Percentiles rank a stretch among this genome's conserved stretches.
phyloP scores from a whole-genome alignment of 78 protist species.

The Dictyostelium purpureum region DNA sequence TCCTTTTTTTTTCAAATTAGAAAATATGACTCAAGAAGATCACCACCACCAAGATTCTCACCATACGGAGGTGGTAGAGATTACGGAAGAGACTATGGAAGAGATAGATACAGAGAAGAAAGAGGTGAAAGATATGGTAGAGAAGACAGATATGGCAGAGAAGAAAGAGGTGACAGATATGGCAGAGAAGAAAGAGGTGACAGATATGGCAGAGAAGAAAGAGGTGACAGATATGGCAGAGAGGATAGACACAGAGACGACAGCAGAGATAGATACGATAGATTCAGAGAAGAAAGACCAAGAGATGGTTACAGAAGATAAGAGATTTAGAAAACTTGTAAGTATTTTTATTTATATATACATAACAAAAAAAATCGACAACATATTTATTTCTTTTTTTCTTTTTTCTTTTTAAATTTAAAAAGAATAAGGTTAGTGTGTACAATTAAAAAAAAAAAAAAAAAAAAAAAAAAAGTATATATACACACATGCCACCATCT shows the following conservation, averaged over 20 bases:
- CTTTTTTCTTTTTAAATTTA: neutral
- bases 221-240: conserved; percentile 8
- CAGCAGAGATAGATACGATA: neutral
- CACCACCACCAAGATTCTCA: conserved; percentile 50
- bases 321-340: neutral
- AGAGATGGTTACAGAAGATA: conserved; percentile 26
- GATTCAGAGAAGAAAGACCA: conserved; percentile 41
- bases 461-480: too few species aligned
- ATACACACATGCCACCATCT: neutral
- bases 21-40: conserved; percentile 1
- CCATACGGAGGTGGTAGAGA: conserved; percentile 52
- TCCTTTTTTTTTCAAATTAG: neutral
- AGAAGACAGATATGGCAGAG: neutral
- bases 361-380: neutral
- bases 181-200: neutral
- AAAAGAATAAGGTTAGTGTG: too few species aligned
- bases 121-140: neutral
- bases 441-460: too few species aligned
- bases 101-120: neutral
- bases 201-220: neutral
- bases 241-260: conserved; percentile 4
- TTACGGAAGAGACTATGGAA: neutral
- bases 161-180: neutral
- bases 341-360: neutral
- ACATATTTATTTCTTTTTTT: neutral